A percentile compares a stretch with the other conserved stretches of the same genome.
Conservation (phyloP, 495 filamentous ascomycete species). For the Glutinoglossum americanum region DNA sequence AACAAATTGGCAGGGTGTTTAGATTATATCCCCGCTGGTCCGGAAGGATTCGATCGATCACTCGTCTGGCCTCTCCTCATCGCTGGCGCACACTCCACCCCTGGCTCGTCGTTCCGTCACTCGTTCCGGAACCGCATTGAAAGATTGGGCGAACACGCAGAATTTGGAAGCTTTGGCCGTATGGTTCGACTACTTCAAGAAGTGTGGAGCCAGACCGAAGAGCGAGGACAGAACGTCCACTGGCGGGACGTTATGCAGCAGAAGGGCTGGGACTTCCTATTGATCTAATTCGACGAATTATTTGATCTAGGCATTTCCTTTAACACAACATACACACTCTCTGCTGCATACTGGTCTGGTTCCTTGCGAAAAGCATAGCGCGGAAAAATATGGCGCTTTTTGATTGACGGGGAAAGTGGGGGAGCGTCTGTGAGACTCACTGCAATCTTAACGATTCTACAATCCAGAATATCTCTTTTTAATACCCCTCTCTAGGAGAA, state of each 20-base stretch:
- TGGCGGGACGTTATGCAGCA: constrained; percentile 90
- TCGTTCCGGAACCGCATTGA: constrained; percentile 51
- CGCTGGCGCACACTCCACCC: constrained; percentile 49
- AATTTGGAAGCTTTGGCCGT: constrained; percentile 71
- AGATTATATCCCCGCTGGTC: constrained; percentile 59
- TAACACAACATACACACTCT: too few species aligned
- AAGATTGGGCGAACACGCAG: constrained; percentile 49
- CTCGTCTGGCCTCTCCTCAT: constrained; percentile 87
- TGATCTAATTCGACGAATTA: constrained; percentile 38
- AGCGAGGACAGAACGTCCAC: constrained; percentile 40
- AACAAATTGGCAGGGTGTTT: constrained; percentile 48
- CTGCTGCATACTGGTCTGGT: constrained; percentile 3
- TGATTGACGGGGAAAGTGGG: not conserved
- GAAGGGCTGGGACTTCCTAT: constrained; percentile 78
- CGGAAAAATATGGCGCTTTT: not conserved
- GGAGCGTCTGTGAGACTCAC: not conserved
- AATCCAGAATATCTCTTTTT: not conserved
- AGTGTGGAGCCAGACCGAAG: constrained; percentile 59
- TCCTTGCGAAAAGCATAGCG: not conserved
- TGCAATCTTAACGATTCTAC: not conserved
- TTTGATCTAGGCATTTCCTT: constrained; percentile 5
- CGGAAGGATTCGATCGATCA: constrained; percentile 67
- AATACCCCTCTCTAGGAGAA: not conserved
- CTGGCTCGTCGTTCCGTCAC: constrained; percentile 38
- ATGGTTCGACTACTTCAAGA: constrained; percentile 59